Percentiles rank a stretch among this genome's conserved stretches.
These are phyloP conservation scores for Isatis lusitanica DNA, from an alignment of 441 rosid genomes.

Conservation along the genomic window DNA sequence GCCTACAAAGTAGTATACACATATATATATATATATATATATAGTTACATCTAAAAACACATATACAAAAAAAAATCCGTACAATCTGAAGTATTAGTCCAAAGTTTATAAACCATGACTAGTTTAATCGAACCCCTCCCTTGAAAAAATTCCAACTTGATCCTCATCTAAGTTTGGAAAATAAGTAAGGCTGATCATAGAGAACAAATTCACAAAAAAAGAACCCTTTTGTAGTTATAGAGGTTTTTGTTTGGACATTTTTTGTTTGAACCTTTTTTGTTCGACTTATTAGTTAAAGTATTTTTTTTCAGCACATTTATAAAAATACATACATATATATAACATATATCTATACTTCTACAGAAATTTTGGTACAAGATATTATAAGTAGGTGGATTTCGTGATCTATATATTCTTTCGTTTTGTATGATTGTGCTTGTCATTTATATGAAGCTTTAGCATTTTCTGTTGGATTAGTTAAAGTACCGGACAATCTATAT, in stretches of 20 bases:
- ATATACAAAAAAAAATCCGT: neutral
- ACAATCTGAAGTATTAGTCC: neutral
- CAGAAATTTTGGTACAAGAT: conserved; percentile 4
- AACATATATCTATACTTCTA: neutral
- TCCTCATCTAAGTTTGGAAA: neutral
- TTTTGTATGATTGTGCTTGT: conserved; percentile 38
- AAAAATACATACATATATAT: neutral
- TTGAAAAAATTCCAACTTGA: neutral
- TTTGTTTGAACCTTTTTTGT: neutral
- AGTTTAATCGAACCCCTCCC: neutral
- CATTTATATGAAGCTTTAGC: conserved; percentile 33
- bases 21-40: neutral
- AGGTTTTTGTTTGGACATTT: neutral
- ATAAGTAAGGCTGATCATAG: neutral
- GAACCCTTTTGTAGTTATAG: neutral
- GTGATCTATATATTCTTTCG: conserved; percentile 33
- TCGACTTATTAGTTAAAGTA: neutral
- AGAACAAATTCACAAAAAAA: neutral
- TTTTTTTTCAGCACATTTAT: neutral
- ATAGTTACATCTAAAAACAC: neutral
- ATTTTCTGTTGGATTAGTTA: conserved; percentile 34
- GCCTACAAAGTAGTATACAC: neutral
- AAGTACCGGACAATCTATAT: conserved; percentile 12
- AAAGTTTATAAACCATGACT: neutral
- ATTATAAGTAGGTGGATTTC: conserved; percentile 35